Evolutionary conservation across 2,329 filamentous ascomycete genomes (phyloP).

Genomic region (Pyrenochaeta sp.): DNA sequence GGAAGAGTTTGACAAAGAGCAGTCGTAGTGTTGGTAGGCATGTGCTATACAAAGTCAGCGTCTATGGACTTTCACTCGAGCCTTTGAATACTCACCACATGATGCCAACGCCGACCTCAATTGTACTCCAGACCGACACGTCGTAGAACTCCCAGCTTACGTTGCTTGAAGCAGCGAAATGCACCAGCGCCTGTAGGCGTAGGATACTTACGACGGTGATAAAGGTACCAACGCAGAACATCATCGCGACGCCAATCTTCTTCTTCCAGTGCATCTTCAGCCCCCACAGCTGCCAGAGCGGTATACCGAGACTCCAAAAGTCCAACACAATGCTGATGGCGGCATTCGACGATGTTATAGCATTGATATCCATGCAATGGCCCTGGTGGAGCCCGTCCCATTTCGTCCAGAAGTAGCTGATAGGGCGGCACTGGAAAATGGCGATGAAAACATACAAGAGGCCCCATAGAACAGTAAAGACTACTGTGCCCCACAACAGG

Average conservation of each 20-base stretch:
- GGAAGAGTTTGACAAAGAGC: conserved; percentile 48
- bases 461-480: conserved; percentile 38
- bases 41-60: conserved; percentile 30
- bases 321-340: conserved; percentile 47
- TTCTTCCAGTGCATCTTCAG: conserved; percentile 49
- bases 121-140: conserved; percentile 52
- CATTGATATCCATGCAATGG: conserved; percentile 47
- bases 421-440: conserved; percentile 48
- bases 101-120: conserved; percentile 55
- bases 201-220: conserved; percentile 56
- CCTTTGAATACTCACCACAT: conserved; percentile 38
- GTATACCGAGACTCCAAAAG: conserved; percentile 46
- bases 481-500: conserved; percentile 34
- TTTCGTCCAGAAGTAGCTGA: conserved; percentile 45
- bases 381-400: conserved; percentile 43
- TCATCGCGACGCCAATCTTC: conserved; percentile 49
- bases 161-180: conserved; percentile 54
- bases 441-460: conserved; percentile 28
- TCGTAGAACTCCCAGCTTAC: conserved; percentile 52
- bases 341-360: conserved; percentile 43
- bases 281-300: conserved; percentile 44
- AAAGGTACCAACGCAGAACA: conserved; percentile 52
- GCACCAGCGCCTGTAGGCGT: conserved; percentile 53
- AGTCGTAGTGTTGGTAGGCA: conserved; percentile 53
- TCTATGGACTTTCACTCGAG: too few species aligned